A percentile compares a stretch with the other conserved stretches of the same genome.
These are phyloP conservation scores for Arthrobotrys entomopaga DNA, from an alignment of 2,329 filamentous ascomycete genomes.

Conservation along the genomic window DNA sequence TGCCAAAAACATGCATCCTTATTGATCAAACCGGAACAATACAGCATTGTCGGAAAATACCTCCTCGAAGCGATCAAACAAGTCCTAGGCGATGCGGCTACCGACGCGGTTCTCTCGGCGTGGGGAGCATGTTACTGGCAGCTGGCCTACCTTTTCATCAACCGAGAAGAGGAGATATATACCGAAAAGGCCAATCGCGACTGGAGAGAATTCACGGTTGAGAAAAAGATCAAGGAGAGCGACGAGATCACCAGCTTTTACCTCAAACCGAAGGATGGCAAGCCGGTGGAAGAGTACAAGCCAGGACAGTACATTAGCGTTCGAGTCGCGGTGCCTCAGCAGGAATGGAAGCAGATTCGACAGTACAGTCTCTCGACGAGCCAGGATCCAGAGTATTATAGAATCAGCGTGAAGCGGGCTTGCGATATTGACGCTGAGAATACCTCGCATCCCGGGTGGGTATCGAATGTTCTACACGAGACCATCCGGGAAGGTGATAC, in stretches of 20 bases:
- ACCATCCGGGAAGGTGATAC: slow-evolving; percentile 66
- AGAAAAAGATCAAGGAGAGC: slow-evolving; percentile 71
- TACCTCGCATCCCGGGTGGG: slow-evolving; percentile 64
- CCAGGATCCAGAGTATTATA: slow-evolving; percentile 69
- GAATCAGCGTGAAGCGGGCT: slow-evolving; percentile 78
- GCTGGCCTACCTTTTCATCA: slow-evolving; percentile 77
- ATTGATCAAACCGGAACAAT: slow-evolving; percentile 75
- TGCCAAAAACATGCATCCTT: slow-evolving; percentile 80
- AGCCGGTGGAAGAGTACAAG: slow-evolving; percentile 70
- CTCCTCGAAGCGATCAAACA: slow-evolving; percentile 74
- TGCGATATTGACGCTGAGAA: slow-evolving; percentile 60
- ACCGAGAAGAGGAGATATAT: slow-evolving; percentile 72
- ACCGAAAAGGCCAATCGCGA: slow-evolving; percentile 62
- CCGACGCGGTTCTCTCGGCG: slow-evolving; percentile 73
- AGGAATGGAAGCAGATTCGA: slow-evolving; percentile 74
- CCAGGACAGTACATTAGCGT: slow-evolving; percentile 80
- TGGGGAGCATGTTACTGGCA: slow-evolving; percentile 78
- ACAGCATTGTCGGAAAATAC: slow-evolving; percentile 75
- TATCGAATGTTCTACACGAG: slow-evolving; percentile 68
- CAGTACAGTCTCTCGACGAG: slow-evolving; percentile 78
- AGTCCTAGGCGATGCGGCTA: slow-evolving; percentile 75
- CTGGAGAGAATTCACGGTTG: slow-evolving; percentile 69
- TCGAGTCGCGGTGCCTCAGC: slow-evolving; percentile 70
- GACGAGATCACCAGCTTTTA: slow-evolving; percentile 76
- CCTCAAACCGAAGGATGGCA: slow-evolving; percentile 72